phyloP scores from a whole-genome alignment of 1,139 yeast genomes.

The Suhomyces bokatorum region DNA sequence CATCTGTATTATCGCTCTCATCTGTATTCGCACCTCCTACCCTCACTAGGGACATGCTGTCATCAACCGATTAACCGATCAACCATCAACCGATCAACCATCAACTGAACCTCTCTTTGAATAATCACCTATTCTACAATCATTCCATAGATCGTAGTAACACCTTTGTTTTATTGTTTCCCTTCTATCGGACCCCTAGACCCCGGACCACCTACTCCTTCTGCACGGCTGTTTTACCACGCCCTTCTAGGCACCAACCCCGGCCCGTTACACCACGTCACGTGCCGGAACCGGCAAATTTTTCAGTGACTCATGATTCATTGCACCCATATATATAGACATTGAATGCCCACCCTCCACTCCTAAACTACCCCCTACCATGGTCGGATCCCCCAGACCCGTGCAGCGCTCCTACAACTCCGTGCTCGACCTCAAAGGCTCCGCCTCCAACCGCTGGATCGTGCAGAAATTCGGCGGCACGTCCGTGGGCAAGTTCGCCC shows the following conservation, averaged over 20 bases:
- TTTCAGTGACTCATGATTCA: conserved; percentile 14
- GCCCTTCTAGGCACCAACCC: not conserved
- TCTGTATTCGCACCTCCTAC: too few relatives aligned
- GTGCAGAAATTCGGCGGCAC: conserved; percentile 98
- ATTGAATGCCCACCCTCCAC: not conserved
- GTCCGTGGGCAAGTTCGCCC: conserved; percentile 93
- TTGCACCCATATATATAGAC: conserved; percentile 4
- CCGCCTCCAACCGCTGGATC: conserved; percentile 58
- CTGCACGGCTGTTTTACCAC: too few relatives aligned
- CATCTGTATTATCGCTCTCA: too few relatives aligned
- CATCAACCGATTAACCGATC: too few relatives aligned
- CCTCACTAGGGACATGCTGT: too few relatives aligned
- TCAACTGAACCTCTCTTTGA: too few relatives aligned
- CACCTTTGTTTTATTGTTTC: too few relatives aligned
- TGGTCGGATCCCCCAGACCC: conserved; percentile 8
- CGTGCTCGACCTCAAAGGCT: conserved; percentile 37
- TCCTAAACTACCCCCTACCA: conserved; percentile 1
- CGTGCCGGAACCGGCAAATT: conserved; percentile 16
- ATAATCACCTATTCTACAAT: too few relatives aligned
- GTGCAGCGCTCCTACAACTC: conserved; percentile 37
- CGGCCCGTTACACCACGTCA: conserved; percentile 12
- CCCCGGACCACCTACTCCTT: too few relatives aligned
- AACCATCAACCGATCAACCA: too few relatives aligned
- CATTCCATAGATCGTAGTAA: too few relatives aligned
- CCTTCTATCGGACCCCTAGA: too few relatives aligned